These are phyloP conservation scores for Leishmania martiniquensis DNA, from an alignment of 208 protist genomes.

Conservation along the genomic window DNA sequence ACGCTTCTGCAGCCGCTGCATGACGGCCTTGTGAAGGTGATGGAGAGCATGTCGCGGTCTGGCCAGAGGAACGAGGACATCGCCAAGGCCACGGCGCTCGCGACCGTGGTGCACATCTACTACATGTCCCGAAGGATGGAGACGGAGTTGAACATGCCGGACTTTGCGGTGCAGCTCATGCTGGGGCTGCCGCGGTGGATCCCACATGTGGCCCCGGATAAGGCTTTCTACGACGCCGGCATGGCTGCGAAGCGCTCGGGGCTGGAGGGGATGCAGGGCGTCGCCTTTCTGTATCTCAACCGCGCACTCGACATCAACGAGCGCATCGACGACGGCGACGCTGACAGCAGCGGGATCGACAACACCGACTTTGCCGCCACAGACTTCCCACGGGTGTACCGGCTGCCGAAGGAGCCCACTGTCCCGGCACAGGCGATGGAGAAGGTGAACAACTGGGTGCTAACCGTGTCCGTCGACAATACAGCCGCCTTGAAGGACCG, in stretches of 20 bases:
- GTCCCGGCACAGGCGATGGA: constrained; percentile 64
- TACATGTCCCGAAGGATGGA: constrained; percentile 66
- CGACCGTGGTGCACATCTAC: constrained; percentile 88
- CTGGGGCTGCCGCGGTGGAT: constrained; percentile 93
- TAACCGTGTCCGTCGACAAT: constrained; percentile 90
- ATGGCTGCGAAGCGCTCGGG: constrained; percentile 81
- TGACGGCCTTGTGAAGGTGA: constrained; percentile 60
- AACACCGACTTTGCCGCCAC: constrained; percentile 90
- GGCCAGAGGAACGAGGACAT: constrained; percentile 88
- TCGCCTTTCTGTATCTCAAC: constrained; percentile 96
- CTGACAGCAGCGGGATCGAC: constrained; percentile 78
- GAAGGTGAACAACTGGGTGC: constrained; percentile 92
- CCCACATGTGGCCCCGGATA: constrained; percentile 92
- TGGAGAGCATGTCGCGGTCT: constrained; percentile 72
- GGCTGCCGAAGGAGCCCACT: constrained; percentile 61
- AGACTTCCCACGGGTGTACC: constrained; percentile 90
- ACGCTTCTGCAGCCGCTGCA: constrained; percentile 59
- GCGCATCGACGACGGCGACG: constrained; percentile 91
- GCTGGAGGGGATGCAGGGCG: constrained; percentile 53
- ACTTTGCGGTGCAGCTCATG: constrained; percentile 87
- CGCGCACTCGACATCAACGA: constrained; percentile 96
- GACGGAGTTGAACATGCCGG: constrained; percentile 60
- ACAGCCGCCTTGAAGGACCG: constrained; percentile 44
- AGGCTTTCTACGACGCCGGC: constrained; percentile 97
- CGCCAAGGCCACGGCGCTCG: constrained; percentile 61